Evolutionary conservation across 345 rosid genomes (phyloP).

Genomic region (thale cress (Arabidopsis thaliana)): DNA sequence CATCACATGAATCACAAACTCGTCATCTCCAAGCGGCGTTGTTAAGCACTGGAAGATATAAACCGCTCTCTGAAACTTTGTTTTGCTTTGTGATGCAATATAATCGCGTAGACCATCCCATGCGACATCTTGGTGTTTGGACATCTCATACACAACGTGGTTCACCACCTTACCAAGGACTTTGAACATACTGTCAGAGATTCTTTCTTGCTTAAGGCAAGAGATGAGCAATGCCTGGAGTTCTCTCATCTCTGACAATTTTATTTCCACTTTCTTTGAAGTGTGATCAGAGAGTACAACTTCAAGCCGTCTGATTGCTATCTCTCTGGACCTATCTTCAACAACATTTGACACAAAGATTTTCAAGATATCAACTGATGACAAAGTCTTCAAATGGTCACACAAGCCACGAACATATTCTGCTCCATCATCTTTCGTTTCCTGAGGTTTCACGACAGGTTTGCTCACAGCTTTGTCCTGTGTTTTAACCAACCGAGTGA

Average conservation of each 20-base stretch:
- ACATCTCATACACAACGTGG: constrained; percentile 24
- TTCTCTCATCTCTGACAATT: background rate
- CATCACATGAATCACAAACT: background rate
- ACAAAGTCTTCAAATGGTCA: background rate
- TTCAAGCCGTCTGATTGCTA: constrained; percentile 13
- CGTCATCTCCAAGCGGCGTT: background rate
- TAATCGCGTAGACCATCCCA: background rate
- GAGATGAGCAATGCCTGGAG: constrained; percentile 25
- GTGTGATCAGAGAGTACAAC: constrained; percentile 1
- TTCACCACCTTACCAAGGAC: constrained; percentile 25
- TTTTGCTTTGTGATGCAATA: background rate
- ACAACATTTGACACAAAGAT: background rate
- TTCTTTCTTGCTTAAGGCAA: constrained; percentile 19
- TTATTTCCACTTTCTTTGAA: background rate
- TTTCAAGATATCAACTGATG: background rate
- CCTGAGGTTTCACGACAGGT: background rate
- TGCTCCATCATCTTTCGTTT: background rate
- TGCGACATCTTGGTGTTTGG: background rate
- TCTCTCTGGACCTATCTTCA: background rate
- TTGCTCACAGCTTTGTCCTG: background rate
- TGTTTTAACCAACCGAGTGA: background rate
- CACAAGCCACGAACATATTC: background rate
- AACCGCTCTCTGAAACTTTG: background rate
- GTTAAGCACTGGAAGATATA: constrained; percentile 20
- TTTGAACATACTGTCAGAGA: constrained; percentile 27